Evolutionary conservation across 2,329 filamentous ascomycete species (phyloP).

Genomic region (Metarhizium rileyi): DNA sequence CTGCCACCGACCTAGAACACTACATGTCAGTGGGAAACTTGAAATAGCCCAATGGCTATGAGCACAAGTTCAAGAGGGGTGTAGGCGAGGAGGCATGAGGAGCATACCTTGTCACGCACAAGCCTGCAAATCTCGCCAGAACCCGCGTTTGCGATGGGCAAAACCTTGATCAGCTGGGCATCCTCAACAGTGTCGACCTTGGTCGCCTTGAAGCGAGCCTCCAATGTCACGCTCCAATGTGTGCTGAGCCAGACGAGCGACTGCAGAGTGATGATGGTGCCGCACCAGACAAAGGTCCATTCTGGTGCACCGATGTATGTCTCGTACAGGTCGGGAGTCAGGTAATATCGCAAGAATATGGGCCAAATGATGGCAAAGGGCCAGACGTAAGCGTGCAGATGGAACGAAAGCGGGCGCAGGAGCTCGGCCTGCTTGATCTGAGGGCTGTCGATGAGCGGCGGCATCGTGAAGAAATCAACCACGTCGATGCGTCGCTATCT

Average conservation of each 20-base stretch:
- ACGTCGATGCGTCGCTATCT: slow-evolving; percentile 1
- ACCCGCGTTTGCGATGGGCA: slow-evolving; percentile 83
- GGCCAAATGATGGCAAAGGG: slow-evolving; percentile 91
- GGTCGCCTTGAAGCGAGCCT: slow-evolving; percentile 70
- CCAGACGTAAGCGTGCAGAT: slow-evolving; percentile 84
- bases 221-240: slow-evolving; percentile 90
- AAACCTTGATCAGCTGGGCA: slow-evolving; percentile 83
- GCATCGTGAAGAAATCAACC: slow-evolving; percentile 35
- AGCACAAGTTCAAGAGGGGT: too few species aligned
- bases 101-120: slow-evolving; percentile 56
- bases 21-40: neutral
- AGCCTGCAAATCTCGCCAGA: slow-evolving; percentile 79
- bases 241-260: slow-evolving; percentile 89
- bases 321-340: slow-evolving; percentile 75
- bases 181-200: slow-evolving; percentile 59
- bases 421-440: slow-evolving; percentile 85
- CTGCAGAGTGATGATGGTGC: slow-evolving; percentile 78
- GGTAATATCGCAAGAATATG: slow-evolving; percentile 78
- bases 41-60: too few species aligned
- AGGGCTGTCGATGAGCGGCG: slow-evolving; percentile 79
- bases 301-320: slow-evolving; percentile 87
- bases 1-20: slow-evolving; percentile 53
- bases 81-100: neutral
- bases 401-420: slow-evolving; percentile 72
- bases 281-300: slow-evolving; percentile 96